Conservation (phyloP, 352 stramenopile species). For the Globisporangium rhizosaccharum region DNA sequence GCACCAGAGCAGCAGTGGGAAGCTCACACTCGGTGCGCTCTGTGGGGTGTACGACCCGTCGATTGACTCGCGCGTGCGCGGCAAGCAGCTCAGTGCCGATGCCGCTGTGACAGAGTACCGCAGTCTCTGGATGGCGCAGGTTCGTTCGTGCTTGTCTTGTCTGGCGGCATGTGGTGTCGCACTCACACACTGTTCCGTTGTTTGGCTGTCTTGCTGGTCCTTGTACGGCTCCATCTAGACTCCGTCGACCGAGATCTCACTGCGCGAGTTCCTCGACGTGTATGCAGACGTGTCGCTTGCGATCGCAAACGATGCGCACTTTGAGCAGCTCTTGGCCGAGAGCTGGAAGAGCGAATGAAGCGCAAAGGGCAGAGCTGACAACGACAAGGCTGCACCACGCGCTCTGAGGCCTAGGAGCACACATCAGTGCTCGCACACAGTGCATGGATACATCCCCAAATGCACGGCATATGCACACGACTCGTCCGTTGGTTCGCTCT, state of each 20-base stretch:
- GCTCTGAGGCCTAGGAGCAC: not conserved
- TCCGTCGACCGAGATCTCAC: constrained; percentile 27
- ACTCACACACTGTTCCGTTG: not conserved
- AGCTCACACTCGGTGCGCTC: constrained; percentile 41
- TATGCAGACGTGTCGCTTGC: constrained; percentile 66
- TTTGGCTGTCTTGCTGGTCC: not conserved
- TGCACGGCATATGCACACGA: no score
- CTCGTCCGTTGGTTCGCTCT: no score
- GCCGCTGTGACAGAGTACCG: constrained; percentile 38
- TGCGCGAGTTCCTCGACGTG: constrained; percentile 58
- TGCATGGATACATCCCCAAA: no score
- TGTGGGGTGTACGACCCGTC: constrained; percentile 43
- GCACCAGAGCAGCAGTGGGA: constrained; percentile 17
- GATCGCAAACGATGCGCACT: constrained; percentile 53
- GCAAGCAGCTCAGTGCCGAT: constrained; percentile 25
- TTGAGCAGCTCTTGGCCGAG: constrained; percentile 60
- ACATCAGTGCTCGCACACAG: not conserved
- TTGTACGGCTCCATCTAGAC: not conserved
- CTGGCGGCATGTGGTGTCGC: not conserved
- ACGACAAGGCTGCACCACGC: not conserved
- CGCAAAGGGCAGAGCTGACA: not conserved
- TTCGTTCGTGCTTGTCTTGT: constrained; percentile 10
- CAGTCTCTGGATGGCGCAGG: constrained; percentile 32
- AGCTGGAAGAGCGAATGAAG: constrained; percentile 41
- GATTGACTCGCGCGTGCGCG: constrained; percentile 53